Conservation (phyloP, 2,329 filamentous ascomycete genomes). For the Alternaria conjuncta region DNA sequence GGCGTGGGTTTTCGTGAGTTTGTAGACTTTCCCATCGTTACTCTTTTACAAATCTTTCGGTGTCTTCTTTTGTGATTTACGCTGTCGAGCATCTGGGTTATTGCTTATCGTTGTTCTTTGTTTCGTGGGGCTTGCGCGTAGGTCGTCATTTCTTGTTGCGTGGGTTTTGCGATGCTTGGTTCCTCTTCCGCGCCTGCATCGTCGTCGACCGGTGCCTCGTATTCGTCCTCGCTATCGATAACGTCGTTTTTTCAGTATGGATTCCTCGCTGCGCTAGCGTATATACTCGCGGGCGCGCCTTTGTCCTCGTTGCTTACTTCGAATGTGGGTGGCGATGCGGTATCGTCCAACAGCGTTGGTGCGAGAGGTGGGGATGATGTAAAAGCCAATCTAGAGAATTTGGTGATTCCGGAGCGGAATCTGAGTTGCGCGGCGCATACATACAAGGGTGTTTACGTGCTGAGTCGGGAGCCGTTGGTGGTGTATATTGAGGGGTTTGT, state of each 20-base stretch:
- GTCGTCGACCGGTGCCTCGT: neutral
- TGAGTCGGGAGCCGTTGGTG: conserved; percentile 61
- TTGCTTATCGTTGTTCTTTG: neutral
- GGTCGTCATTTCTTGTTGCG: neutral
- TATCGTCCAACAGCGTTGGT: neutral
- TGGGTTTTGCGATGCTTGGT: neutral
- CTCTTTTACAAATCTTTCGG: neutral
- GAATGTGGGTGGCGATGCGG: neutral
- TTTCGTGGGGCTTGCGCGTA: neutral
- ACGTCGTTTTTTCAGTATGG: conserved; percentile 40
- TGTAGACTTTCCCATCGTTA: neutral
- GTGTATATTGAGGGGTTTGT: conserved; percentile 66
- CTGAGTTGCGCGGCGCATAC: conserved; percentile 49
- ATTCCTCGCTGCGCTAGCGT: conserved; percentile 36
- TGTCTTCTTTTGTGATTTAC: neutral
- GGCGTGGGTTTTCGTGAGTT: neutral
- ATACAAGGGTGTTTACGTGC: conserved; percentile 54
- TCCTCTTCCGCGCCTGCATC: conserved; percentile 10
- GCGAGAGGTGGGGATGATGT: conserved; percentile 10
- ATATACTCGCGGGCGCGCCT: conserved; percentile 48
- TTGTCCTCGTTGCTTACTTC: conserved; percentile 17
- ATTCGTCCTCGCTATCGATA: conserved; percentile 20
- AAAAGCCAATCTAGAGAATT: conserved; percentile 39
- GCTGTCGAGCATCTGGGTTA: neutral
- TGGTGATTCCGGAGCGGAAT: conserved; percentile 51